Percentiles rank a stretch among this genome's conserved stretches.
phyloP scores from a whole-genome alignment of 306 rosid species.

The Dryas drummondii region DNA sequence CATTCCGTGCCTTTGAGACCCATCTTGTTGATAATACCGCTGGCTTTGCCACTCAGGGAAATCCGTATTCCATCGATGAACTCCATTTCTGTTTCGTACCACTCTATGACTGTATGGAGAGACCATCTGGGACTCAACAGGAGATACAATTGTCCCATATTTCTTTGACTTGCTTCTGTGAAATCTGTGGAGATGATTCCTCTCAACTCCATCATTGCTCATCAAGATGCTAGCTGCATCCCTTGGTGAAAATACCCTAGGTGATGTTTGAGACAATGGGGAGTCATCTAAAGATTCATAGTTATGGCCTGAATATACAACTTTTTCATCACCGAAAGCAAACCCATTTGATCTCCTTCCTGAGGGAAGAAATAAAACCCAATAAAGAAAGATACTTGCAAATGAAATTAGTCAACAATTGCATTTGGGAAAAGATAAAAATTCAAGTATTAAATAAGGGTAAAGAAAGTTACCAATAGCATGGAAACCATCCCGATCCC shows the following conservation, averaged over 20 bases:
- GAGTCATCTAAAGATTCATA: constrained; percentile 81
- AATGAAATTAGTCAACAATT: constrained; percentile 17
- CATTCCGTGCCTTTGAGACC: constrained; percentile 42
- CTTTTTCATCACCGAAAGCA: constrained; percentile 59
- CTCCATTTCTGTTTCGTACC: constrained; percentile 52
- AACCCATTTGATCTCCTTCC: constrained; percentile 77
- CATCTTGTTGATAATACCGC: constrained; percentile 43
- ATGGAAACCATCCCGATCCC: constrained; percentile 70
- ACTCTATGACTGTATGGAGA: constrained; percentile 39
- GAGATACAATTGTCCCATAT: constrained; percentile 38
- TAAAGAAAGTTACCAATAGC: constrained; percentile 49
- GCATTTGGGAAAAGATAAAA: not conserved
- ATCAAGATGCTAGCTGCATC: constrained; percentile 44
- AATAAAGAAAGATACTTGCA: constrained; percentile 1
- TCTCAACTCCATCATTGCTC: constrained; percentile 52
- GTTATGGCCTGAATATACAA: constrained; percentile 52
- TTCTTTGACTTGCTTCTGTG: constrained; percentile 61
- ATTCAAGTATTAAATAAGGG: constrained; percentile 1
- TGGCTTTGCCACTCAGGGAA: constrained; percentile 45
- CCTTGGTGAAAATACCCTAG: constrained; percentile 61
- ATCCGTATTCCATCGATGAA: constrained; percentile 39
- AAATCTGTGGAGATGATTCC: constrained; percentile 48
- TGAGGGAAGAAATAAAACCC: constrained; percentile 41
- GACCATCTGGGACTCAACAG: constrained; percentile 39
- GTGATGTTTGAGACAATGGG: constrained; percentile 56